Percentiles rank a stretch among this genome's conserved stretches.
Evolutionary conservation across 2,329 filamentous ascomycete species (phyloP).

Genomic region (Aureobasidium lini): DNA sequence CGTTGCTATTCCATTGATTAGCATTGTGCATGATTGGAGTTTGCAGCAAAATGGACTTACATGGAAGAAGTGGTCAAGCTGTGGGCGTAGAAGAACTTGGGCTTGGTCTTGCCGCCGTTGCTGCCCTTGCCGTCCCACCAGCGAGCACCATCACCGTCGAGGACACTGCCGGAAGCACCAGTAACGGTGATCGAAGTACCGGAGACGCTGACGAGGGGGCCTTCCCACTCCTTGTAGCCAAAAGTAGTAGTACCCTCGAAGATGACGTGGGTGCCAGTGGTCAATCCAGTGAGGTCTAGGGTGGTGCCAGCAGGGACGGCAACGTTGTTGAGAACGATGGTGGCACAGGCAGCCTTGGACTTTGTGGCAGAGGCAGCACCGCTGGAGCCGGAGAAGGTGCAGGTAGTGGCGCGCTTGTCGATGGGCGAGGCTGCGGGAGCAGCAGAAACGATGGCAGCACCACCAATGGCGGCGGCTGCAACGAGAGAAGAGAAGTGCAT

Average conservation of each 20-base stretch:
- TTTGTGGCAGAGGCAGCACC: slow-evolving; percentile 15
- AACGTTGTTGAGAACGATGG: slow-evolving; percentile 32
- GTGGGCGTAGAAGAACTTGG: slow-evolving; percentile 56
- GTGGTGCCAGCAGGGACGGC: slow-evolving; percentile 31
- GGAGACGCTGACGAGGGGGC: slow-evolving; percentile 55
- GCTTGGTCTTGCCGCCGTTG: slow-evolving; percentile 57
- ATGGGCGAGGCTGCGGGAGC: slow-evolving; percentile 7
- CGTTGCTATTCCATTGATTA: neutral
- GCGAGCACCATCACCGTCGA: slow-evolving; percentile 49
- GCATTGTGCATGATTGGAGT: slow-evolving; percentile 21
- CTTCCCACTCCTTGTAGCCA: slow-evolving; percentile 57
- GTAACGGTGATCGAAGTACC: slow-evolving; percentile 50
- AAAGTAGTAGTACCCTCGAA: slow-evolving; percentile 62
- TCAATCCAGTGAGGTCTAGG: slow-evolving; percentile 30
- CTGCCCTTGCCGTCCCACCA: slow-evolving; percentile 57
- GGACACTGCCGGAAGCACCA: slow-evolving; percentile 44
- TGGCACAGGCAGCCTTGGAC: slow-evolving; percentile 24
- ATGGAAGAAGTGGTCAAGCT: slow-evolving; percentile 45
- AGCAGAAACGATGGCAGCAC: slow-evolving; percentile 10
- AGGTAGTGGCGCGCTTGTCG: slow-evolving; percentile 10
- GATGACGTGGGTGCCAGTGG: slow-evolving; percentile 37
- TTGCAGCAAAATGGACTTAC: neutral
- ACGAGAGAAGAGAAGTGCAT: slow-evolving; percentile 15
- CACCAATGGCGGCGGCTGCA: slow-evolving; percentile 14
- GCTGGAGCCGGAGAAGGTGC: slow-evolving; percentile 16